These are phyloP conservation scores for Scheffersomyces insectosa DNA, from an alignment of 1,139 yeast species.

Conservation along the genomic window DNA sequence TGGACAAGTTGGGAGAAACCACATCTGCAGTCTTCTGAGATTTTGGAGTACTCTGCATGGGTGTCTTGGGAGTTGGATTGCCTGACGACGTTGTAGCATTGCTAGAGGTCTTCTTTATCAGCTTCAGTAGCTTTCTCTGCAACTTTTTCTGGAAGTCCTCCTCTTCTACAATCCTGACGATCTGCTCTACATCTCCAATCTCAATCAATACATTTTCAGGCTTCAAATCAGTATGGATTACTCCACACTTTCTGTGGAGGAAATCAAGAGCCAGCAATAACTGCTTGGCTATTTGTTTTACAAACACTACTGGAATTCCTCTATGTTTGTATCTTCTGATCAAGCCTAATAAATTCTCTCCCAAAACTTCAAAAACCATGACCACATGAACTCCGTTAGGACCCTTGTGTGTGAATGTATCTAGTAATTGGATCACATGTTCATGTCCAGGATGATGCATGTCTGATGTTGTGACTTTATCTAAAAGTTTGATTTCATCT, in stretches of 20 bases:
- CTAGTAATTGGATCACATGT: conserved; percentile 41
- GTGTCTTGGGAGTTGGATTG: conserved; percentile 7
- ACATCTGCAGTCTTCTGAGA: not conserved
- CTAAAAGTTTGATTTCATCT: conserved; percentile 41
- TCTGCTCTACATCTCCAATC: conserved; percentile 38
- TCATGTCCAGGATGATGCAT: conserved; percentile 37
- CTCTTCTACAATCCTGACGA: conserved; percentile 34
- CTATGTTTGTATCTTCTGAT: conserved; percentile 40
- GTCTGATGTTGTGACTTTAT: conserved; percentile 30
- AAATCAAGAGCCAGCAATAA: conserved; percentile 39
- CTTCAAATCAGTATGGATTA: conserved; percentile 46
- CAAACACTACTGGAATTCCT: conserved; percentile 39
- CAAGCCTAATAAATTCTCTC: conserved; percentile 42
- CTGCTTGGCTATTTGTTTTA: conserved; percentile 40
- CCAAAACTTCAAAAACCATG: conserved; percentile 47
- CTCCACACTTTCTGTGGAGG: conserved; percentile 42
- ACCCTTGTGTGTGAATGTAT: conserved; percentile 41
- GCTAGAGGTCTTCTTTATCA: conserved; percentile 2
- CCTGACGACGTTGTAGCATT: conserved; percentile 5
- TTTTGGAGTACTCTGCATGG: conserved; percentile 2
- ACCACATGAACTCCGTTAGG: conserved; percentile 46
- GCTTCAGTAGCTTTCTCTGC: conserved; percentile 9
- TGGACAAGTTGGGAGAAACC: conserved; percentile 1
- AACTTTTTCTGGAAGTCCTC: conserved; percentile 20
- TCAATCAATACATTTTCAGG: conserved; percentile 46